Percentiles rank a stretch among this genome's conserved stretches.
phyloP scores from a whole-genome alignment of 1,284 basidiomycete species.

The Ceratobasidium sp. region DNA sequence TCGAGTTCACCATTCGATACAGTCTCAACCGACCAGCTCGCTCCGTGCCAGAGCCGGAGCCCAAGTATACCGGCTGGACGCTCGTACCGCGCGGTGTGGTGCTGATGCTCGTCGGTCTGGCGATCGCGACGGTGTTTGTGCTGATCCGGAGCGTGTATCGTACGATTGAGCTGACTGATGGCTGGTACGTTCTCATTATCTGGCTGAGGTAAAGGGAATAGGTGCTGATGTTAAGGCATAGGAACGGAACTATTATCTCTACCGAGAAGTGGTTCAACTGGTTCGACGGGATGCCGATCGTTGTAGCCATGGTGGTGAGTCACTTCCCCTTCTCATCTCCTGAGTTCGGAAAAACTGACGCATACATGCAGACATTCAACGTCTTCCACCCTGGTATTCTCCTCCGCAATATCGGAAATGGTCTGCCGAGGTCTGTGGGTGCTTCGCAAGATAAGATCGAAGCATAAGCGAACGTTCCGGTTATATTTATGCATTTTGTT shows the following conservation, averaged over 20 bases:
- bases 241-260: constrained; percentile 37
- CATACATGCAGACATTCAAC: constrained; percentile 40
- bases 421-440: too few relatives aligned
- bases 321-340: not conserved
- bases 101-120: constrained; percentile 45
- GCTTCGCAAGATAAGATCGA: too few relatives aligned
- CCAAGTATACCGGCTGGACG: too few relatives aligned
- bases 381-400: constrained; percentile 46
- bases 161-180: constrained; percentile 52
- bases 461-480: too few relatives aligned
- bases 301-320: constrained; percentile 16
- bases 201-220: too few relatives aligned
- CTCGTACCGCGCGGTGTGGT: too few relatives aligned
- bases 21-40: constrained; percentile 45
- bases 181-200: constrained; percentile 52
- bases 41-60: too few relatives aligned
- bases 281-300: constrained; percentile 12
- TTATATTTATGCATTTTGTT: too few relatives aligned
- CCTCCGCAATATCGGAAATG: not conserved
- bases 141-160: constrained; percentile 47
- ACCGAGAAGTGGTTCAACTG: constrained; percentile 44
- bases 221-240: not conserved
- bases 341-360: not conserved
- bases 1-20: constrained; percentile 52
- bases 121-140: constrained; percentile 45